Base-by-base conservation (phyloP, 1,284 basidiomycete genomes). In the Melampsora larici-populina region DNA sequence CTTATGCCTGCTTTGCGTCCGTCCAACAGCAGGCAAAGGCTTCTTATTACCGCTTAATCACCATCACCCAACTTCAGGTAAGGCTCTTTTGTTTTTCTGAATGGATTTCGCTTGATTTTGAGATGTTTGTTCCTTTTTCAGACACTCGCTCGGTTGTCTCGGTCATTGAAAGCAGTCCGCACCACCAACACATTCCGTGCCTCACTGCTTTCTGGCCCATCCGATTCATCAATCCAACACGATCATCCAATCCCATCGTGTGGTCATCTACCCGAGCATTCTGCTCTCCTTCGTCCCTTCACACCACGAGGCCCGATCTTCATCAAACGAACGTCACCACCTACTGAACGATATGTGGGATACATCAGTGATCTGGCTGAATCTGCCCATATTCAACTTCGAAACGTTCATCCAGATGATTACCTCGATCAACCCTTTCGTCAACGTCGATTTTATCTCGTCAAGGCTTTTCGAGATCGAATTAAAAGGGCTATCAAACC, bases 21-120 rank as follows among this genome's bases (percentile, higher is more conserved):
- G 24, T 29, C 21, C 55, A 58, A 58, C 55, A 58, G 26, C 55
- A 58, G 21, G 55, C 55, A 58, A n/a, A 58, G 26, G 55, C 55
- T 24, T 58, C 55, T n/a, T 58, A 58, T 58, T n/a, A n/a, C 17
- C 55, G 55, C 21, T 58, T 58, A n/a, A 58, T n/a, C n/a, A 58
- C 55, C 5, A 58, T 58, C 21, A 29, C 55, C 21, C 55, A 58
- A n/a, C n/a, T 58, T 2, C 55, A 58, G 55, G 55, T 58, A 58
- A 58, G 55, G 8, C 7, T 58, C 21, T 21, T 24, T 24, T 58
- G 18, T 58, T 3, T 29, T 58, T 9, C 9, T 9, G 36, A 36
- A 43, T 58, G 13, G 24, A 11, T 58, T 29, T 13, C 55, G 24
- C 8, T 24, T 58, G 21, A 13, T 29, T 9, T 58, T 58, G 18